Evolutionary conservation across 169 alveolate genomes (phyloP).

Genomic region (Cryptosporidium meleagridis): DNA sequence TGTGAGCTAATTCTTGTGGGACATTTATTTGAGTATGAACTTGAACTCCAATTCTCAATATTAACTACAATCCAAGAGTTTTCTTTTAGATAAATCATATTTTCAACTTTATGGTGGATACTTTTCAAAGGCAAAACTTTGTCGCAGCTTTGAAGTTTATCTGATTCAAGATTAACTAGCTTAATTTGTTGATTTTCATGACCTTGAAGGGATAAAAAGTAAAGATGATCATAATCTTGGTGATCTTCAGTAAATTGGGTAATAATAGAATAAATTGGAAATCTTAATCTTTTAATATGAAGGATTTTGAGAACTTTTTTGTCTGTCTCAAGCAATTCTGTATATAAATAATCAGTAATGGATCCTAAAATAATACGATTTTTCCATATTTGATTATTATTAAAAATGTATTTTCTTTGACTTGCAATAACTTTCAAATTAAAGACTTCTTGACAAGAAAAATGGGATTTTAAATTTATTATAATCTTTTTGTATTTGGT

Average conservation of each 20-base stretch:
- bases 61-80: slow-evolving; percentile 5
- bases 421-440: slow-evolving; percentile 22
- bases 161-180: background rate
- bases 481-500: background rate
- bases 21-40: background rate
- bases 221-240: background rate
- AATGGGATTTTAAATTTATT: background rate
- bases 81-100: slow-evolving; percentile 21
- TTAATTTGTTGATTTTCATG: background rate
- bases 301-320: background rate
- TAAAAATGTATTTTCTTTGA: background rate
- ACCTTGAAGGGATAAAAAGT: background rate
- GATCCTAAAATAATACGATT: slow-evolving; percentile 26
- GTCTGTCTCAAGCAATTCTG: slow-evolving; percentile 10
- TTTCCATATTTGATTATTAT: background rate
- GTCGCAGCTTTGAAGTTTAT: background rate
- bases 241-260: background rate
- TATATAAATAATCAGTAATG: background rate
- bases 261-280: slow-evolving; percentile 30
- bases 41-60: background rate
- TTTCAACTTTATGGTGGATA: background rate
- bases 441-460: background rate
- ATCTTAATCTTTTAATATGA: background rate
- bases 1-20: background rate
- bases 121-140: background rate